These are phyloP conservation scores for Penicillium fuscoglaucum DNA, from an alignment of 2,329 filamentous ascomycete species.

Conservation along the genomic window DNA sequence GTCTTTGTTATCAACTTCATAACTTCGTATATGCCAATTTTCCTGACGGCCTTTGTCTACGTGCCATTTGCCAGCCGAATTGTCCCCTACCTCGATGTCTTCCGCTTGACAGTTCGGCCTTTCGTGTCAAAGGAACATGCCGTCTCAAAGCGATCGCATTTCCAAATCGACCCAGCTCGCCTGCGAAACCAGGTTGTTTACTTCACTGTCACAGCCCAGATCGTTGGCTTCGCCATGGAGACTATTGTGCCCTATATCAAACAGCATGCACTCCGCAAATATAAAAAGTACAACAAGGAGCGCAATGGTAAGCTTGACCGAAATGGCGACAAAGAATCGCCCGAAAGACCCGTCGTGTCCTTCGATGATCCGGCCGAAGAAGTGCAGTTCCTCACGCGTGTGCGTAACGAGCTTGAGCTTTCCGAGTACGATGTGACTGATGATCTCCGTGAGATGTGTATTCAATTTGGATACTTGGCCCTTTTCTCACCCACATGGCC, in stretches of 20 bases:
- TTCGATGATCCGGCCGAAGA: constrained; percentile 74
- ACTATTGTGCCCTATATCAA: constrained; percentile 83
- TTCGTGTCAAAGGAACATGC: constrained; percentile 76
- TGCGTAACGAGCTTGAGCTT: constrained; percentile 80
- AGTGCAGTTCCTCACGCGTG: constrained; percentile 74
- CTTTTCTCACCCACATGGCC: constrained; percentile 96
- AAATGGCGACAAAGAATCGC: constrained; percentile 26
- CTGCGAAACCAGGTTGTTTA: constrained; percentile 93
- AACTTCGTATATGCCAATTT: constrained; percentile 86
- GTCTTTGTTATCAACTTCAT: constrained; percentile 98
- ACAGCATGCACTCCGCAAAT: constrained; percentile 74
- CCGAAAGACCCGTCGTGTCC: constrained; percentile 43
- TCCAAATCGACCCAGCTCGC: constrained; percentile 79
- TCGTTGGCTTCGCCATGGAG: constrained; percentile 86
- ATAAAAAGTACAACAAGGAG: constrained; percentile 46
- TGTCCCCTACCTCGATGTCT: constrained; percentile 85
- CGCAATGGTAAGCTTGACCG: constrained; percentile 26
- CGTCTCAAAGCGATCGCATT: constrained; percentile 58
- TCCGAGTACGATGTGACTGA: constrained; percentile 86
- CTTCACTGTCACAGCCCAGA: constrained; percentile 92
- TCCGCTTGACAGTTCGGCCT: constrained; percentile 72
- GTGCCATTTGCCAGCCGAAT: constrained; percentile 86
- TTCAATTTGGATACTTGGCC: constrained; percentile 86
- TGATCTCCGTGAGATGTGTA: constrained; percentile 92
- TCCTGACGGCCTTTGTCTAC: constrained; percentile 92